Evolutionary conservation across 2,329 filamentous ascomycete species (phyloP).

Genomic region (Aspergillus cejpii): DNA sequence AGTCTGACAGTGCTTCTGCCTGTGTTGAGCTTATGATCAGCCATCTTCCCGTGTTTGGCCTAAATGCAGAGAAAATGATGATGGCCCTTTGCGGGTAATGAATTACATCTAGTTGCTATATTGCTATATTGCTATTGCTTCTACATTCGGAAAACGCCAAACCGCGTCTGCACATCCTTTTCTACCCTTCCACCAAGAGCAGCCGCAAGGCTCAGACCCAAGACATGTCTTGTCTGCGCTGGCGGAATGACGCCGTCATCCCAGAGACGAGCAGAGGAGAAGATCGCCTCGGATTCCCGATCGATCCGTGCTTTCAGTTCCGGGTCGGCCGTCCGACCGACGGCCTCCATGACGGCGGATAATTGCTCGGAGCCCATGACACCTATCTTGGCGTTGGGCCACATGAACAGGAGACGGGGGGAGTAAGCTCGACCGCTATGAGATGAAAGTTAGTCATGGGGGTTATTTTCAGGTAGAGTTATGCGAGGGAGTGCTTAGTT

Average conservation of each 20-base stretch:
- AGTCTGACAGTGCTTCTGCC: no score
- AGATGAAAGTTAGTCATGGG: slow-evolving; percentile 2
- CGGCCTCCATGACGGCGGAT: slow-evolving; percentile 86
- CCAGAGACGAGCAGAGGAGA: slow-evolving; percentile 85
- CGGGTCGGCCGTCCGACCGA: slow-evolving; percentile 75
- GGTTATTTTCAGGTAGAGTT: slow-evolving; percentile 2
- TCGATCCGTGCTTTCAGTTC: slow-evolving; percentile 80
- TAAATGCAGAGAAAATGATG: no score
- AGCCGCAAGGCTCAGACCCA: slow-evolving; percentile 65
- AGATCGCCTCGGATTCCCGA: slow-evolving; percentile 78
- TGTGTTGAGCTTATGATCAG: no score
- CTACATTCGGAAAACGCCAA: slow-evolving; percentile 79
- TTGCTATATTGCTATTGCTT: no score
- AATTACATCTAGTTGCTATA: no score
- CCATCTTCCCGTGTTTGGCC: no score
- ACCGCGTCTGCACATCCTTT: slow-evolving; percentile 55
- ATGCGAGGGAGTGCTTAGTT: slow-evolving; percentile 12
- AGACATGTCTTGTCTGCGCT: slow-evolving; percentile 64
- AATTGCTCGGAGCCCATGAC: slow-evolving; percentile 97
- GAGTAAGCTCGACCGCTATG: slow-evolving; percentile 75
- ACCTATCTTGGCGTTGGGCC: slow-evolving; percentile 92
- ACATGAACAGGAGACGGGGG: slow-evolving; percentile 91
- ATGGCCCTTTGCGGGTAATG: no score
- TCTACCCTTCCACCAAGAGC: slow-evolving; percentile 63
- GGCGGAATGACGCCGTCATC: slow-evolving; percentile 78